A percentile compares a stretch with the other conserved stretches of the same genome.
Conservation (phyloP, 352 stramenopile genomes). For the Phytophthora pistaciae region DNA sequence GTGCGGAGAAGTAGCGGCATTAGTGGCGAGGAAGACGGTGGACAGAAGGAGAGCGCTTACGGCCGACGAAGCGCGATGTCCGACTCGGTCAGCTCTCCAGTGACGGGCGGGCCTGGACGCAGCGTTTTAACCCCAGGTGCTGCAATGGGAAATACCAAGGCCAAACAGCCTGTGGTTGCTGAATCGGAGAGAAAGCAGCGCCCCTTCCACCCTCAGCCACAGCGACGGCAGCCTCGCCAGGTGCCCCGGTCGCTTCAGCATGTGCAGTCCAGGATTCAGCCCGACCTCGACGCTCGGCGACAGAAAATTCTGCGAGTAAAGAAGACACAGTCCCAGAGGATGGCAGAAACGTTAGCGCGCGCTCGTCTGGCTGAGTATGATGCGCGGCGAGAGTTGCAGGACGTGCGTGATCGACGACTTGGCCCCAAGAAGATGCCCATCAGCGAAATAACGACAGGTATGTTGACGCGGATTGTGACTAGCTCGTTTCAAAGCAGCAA, state of each 20-base stretch:
- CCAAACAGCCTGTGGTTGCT: neutral
- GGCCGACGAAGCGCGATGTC: neutral
- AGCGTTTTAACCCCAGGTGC: constrained; percentile 7
- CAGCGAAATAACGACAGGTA: constrained; percentile 68
- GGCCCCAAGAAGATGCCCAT: constrained; percentile 52
- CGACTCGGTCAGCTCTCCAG: neutral
- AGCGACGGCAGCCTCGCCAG: constrained; percentile 13
- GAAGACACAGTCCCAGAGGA: constrained; percentile 80
- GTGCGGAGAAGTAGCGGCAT: constrained; percentile 5
- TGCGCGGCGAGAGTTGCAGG: constrained; percentile 39
- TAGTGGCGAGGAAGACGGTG: neutral
- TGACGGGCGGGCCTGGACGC: neutral
- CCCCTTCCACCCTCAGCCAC: constrained; percentile 21
- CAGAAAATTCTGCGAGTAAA: constrained; percentile 78
- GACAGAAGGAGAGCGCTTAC: constrained; percentile 14
- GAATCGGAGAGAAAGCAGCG: constrained; percentile 12
- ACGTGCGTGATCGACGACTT: constrained; percentile 25
- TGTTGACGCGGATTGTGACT: neutral
- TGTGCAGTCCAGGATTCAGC: constrained; percentile 74
- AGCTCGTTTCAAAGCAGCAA: neutral
- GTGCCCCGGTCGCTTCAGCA: constrained; percentile 38
- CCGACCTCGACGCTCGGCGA: constrained; percentile 55
- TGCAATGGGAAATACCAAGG: constrained; percentile 24
- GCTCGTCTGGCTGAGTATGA: constrained; percentile 71
- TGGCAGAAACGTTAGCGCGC: constrained; percentile 73